These are phyloP conservation scores for Hypericum perforatum DNA, from an alignment of 345 rosid species.

Conservation along the genomic window DNA sequence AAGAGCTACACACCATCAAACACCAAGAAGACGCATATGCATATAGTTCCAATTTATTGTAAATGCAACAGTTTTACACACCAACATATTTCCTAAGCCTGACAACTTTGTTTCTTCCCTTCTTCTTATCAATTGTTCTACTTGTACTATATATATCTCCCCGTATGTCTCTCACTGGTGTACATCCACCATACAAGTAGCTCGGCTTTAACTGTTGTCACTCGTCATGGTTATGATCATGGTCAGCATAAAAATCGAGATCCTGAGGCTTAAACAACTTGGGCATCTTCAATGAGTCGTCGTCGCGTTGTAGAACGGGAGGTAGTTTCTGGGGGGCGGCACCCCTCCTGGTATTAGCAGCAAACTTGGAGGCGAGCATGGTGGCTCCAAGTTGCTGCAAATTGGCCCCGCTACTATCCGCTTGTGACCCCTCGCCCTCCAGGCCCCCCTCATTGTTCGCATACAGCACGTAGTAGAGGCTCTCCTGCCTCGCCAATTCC, in stretches of 20 bases:
- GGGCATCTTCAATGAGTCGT: slow-evolving; percentile 61
- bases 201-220: no score
- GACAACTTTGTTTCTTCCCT: no score
- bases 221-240: slow-evolving; percentile 5
- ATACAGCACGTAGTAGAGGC: slow-evolving; percentile 16
- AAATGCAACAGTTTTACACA: no score
- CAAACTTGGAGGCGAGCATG: slow-evolving; percentile 57
- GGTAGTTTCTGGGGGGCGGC: slow-evolving; percentile 26
- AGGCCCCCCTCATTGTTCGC: not conserved
- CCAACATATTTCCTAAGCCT: no score
- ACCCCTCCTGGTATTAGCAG: slow-evolving; percentile 49
- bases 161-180: no score
- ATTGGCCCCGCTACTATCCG: slow-evolving; percentile 14
- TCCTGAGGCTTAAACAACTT: slow-evolving; percentile 74
- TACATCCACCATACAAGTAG: no score
- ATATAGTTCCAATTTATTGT: no score
- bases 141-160: no score
- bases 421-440: slow-evolving; percentile 2
- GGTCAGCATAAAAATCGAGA: slow-evolving; percentile 48
- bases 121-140: no score
- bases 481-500: slow-evolving; percentile 59
- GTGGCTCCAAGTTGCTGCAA: slow-evolving; percentile 42
- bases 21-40: no score
- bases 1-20: no score
- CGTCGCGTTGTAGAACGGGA: slow-evolving; percentile 31